Evolutionary conservation across 257 asterid species (phyloP).

Genomic region (Perilla frutescens): DNA sequence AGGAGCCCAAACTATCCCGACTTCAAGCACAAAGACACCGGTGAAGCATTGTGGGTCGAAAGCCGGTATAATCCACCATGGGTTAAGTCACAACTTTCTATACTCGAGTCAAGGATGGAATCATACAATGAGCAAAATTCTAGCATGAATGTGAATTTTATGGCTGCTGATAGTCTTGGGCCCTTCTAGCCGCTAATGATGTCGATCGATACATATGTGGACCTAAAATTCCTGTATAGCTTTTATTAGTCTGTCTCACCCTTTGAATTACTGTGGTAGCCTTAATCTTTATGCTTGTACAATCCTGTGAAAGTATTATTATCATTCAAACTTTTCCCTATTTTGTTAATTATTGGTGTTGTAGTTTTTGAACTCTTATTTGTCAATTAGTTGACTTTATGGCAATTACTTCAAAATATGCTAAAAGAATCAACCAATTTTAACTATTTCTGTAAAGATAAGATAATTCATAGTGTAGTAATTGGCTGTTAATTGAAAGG

Average conservation of each 20-base stretch:
- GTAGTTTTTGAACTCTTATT: background rate
- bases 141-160: slow-evolving; percentile 49
- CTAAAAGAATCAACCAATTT: no score
- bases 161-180: slow-evolving; percentile 62
- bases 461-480: no score
- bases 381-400: background rate
- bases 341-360: slow-evolving; percentile 3
- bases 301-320: background rate
- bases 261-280: slow-evolving; percentile 19
- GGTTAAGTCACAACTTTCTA: slow-evolving; percentile 90
- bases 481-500: no score
- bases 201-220: slow-evolving; percentile 15
- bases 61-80: slow-evolving; percentile 84
- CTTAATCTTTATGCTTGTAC: slow-evolving; percentile 9
- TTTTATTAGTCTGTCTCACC: slow-evolving; percentile 15
- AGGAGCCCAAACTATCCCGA: slow-evolving; percentile 94
- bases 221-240: slow-evolving; percentile 28
- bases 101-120: slow-evolving; percentile 85
- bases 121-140: slow-evolving; percentile 66
- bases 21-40: slow-evolving; percentile 97
- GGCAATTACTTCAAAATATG: no score
- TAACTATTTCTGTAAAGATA: no score
- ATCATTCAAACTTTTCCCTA: background rate
- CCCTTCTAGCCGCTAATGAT: slow-evolving; percentile 45
- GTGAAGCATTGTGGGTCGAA: slow-evolving; percentile 93